Conservation (phyloP, 495 filamentous ascomycete genomes). For the Penicillium odoratum region DNA sequence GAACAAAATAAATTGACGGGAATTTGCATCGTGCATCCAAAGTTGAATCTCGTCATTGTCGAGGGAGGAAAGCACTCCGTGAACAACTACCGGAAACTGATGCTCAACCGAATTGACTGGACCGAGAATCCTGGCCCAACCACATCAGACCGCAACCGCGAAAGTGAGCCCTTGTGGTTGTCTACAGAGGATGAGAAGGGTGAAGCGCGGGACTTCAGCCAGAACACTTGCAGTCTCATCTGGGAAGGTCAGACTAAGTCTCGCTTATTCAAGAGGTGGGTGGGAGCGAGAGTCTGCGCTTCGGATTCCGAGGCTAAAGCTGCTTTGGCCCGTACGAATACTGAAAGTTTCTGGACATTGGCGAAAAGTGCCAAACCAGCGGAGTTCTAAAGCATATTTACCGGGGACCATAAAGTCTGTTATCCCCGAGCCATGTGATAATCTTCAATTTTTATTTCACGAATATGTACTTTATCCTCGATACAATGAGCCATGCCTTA, state of each 20-base stretch:
- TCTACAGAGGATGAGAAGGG: slow-evolving; percentile 77
- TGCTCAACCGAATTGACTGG: slow-evolving; percentile 94
- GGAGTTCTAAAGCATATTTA: slow-evolving; percentile 18
- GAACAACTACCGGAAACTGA: slow-evolving; percentile 80
- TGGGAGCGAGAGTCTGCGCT: slow-evolving; percentile 77
- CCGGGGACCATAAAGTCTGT: neutral
- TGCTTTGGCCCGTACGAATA: slow-evolving; percentile 71
- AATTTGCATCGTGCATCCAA: slow-evolving; percentile 84
- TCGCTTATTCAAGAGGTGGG: slow-evolving; percentile 79
- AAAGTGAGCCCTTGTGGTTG: slow-evolving; percentile 68
- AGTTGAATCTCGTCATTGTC: slow-evolving; percentile 83
- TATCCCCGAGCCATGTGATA: slow-evolving; percentile 11
- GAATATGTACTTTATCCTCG: slow-evolving; percentile 21
- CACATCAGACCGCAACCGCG: slow-evolving; percentile 58
- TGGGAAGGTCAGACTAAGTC: slow-evolving; percentile 85
- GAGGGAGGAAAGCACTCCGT: slow-evolving; percentile 84
- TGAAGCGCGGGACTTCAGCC: slow-evolving; percentile 72
- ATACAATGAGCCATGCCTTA: slow-evolving; percentile 6
- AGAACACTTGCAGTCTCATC: slow-evolving; percentile 76
- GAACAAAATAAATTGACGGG: slow-evolving; percentile 85
- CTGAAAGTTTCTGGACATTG: slow-evolving; percentile 96
- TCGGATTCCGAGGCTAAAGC: slow-evolving; percentile 86
- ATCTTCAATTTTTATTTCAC: slow-evolving; percentile 10
- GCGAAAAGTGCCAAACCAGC: slow-evolving; percentile 67
- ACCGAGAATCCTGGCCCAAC: slow-evolving; percentile 77